phyloP scores from a whole-genome alignment of 495 filamentous ascomycete genomes.

The Aspergillus mulundensis region DNA sequence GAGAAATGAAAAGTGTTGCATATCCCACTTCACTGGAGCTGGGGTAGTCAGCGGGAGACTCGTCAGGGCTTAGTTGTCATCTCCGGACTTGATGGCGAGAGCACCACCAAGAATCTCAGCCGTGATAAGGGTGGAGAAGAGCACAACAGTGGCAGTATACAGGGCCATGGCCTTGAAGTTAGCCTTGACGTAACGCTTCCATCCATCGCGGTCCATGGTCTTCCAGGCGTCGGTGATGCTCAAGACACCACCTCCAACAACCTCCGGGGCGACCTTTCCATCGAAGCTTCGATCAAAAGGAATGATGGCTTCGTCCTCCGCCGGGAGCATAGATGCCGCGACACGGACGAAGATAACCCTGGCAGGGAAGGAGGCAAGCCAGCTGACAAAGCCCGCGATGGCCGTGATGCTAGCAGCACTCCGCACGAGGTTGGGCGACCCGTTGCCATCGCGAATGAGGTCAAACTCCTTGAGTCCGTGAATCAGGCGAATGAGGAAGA shows the following conservation, averaged over 20 bases:
- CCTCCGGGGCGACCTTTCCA: constrained; percentile 53
- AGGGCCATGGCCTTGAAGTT: constrained; percentile 61
- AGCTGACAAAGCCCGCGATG: constrained; percentile 32
- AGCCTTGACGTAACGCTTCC: constrained; percentile 62
- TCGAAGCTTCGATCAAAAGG: constrained; percentile 71
- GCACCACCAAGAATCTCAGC: constrained; percentile 32
- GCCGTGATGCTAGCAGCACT: constrained; percentile 32
- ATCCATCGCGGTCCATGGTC: constrained; percentile 62
- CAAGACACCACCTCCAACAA: constrained; percentile 66
- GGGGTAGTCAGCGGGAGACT: too few relatives aligned
- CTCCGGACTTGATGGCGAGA: background rate
- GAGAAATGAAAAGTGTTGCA: too few relatives aligned
- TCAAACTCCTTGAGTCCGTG: constrained; percentile 26
- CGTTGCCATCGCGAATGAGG: constrained; percentile 8
- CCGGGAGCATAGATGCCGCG: constrained; percentile 66
- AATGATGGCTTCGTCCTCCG: constrained; percentile 66
- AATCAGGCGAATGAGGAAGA: constrained; percentile 28
- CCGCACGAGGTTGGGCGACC: constrained; percentile 15
- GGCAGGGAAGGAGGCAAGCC: constrained; percentile 58
- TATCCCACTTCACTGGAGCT: too few relatives aligned
- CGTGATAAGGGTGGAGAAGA: constrained; percentile 36
- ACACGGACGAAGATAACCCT: constrained; percentile 61
- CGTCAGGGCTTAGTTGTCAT: background rate
- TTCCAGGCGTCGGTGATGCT: constrained; percentile 68
- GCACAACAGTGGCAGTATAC: constrained; percentile 38